Conservation (phyloP, 352 stramenopile species). For the Phytophthora parvispora region DNA sequence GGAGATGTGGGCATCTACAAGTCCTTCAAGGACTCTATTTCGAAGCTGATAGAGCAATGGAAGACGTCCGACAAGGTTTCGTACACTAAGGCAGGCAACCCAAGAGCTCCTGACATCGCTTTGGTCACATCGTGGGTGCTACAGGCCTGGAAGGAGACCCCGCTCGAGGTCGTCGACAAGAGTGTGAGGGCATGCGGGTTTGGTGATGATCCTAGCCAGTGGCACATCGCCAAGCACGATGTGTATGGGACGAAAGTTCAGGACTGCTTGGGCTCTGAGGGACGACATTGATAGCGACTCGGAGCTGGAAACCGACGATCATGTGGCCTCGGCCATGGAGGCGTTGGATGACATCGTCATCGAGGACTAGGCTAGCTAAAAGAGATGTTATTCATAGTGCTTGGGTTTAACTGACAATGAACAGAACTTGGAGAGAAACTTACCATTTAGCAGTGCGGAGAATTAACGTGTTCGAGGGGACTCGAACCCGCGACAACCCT, state of each 20-base stretch:
- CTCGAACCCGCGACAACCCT: slow-evolving; percentile 32
- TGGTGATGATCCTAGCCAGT: slow-evolving; percentile 5
- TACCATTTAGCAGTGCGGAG: slow-evolving; percentile 16
- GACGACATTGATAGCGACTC: not conserved
- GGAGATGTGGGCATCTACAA: slow-evolving; percentile 25
- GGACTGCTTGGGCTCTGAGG: not conserved
- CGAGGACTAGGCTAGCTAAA: slow-evolving; percentile 9
- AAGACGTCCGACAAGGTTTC: slow-evolving; percentile 5
- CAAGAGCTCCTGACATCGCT: slow-evolving; percentile 1
- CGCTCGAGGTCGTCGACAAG: slow-evolving; percentile 12
- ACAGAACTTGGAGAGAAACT: slow-evolving; percentile 1
- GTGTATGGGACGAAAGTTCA: slow-evolving; percentile 16
- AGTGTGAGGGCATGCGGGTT: slow-evolving; percentile 17
- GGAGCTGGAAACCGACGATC: not conserved
- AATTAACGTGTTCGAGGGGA: slow-evolving; percentile 26
- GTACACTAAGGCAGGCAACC: slow-evolving; percentile 9
- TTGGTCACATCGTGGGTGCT: slow-evolving; percentile 11
- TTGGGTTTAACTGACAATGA: not conserved
- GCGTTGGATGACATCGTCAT: slow-evolving; percentile 7
- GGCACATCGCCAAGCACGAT: slow-evolving; percentile 27
- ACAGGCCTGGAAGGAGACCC: slow-evolving; percentile 11
- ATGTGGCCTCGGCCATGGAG: not conserved
- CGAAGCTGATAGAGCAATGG: slow-evolving; percentile 12
- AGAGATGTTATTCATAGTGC: not conserved
- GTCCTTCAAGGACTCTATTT: slow-evolving; percentile 23